Percentiles rank a stretch among this genome's conserved stretches.
These are phyloP conservation scores for Sporothrix mexicana DNA, from an alignment of 2,329 filamentous ascomycete genomes.

Conservation along the genomic window DNA sequence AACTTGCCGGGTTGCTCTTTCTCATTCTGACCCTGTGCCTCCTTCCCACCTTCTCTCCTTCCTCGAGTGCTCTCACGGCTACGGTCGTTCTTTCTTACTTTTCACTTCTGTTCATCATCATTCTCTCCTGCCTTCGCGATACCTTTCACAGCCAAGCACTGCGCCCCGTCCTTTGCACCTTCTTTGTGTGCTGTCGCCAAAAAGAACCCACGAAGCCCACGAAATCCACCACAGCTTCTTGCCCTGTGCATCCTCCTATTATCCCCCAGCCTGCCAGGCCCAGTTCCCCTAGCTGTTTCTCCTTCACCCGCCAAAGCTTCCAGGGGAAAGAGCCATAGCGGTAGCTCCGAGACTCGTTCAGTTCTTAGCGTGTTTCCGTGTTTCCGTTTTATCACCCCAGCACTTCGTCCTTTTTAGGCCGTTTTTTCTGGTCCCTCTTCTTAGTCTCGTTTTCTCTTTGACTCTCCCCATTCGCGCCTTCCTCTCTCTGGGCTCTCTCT, in stretches of 20 bases:
- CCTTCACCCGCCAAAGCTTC: slow-evolving; percentile 22
- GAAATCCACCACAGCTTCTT: slow-evolving; percentile 26
- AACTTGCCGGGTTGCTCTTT: neutral
- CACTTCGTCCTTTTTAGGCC: slow-evolving; percentile 30
- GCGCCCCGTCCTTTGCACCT: slow-evolving; percentile 18
- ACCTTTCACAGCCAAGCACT: slow-evolving; percentile 22
- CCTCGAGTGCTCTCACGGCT: neutral
- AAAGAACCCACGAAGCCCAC: slow-evolving; percentile 1
- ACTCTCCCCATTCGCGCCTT: slow-evolving; percentile 18
- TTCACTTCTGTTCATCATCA: neutral
- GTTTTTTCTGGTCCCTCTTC: slow-evolving; percentile 8
- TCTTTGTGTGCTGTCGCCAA: slow-evolving; percentile 20
- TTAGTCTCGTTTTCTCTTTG: slow-evolving; percentile 25
- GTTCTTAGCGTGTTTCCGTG: slow-evolving; percentile 34
- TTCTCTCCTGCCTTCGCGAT: neutral
- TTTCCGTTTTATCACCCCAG: slow-evolving; percentile 34
- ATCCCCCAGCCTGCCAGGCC: neutral
- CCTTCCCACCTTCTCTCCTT: neutral
- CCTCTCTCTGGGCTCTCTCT: neutral
- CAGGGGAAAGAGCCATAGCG: slow-evolving; percentile 28
- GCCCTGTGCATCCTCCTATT: slow-evolving; percentile 1
- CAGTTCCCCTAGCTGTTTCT: slow-evolving; percentile 21
- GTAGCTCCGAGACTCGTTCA: slow-evolving; percentile 34
- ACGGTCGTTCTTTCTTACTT: neutral
- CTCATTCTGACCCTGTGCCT: neutral